phyloP scores from a whole-genome alignment of 495 filamentous ascomycete genomes.

The Penicillium waksmanii region DNA sequence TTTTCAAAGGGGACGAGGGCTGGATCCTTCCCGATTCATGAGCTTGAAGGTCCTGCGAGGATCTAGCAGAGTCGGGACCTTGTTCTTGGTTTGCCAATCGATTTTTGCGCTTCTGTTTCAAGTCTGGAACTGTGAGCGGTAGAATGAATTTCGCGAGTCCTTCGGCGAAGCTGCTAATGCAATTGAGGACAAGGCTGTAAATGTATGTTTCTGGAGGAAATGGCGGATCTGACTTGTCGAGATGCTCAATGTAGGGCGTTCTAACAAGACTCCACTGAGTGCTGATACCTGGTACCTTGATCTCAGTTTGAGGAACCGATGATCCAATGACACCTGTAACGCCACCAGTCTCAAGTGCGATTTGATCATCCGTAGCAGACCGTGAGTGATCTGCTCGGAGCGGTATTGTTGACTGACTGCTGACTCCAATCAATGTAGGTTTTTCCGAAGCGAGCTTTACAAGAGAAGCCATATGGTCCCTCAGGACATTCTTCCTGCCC shows the following conservation, averaged over 20 bases:
- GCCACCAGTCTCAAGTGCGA: conserved; percentile 83
- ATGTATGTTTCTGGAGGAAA: conserved; percentile 87
- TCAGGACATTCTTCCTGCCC: conserved; percentile 74
- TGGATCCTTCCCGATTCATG: conserved; percentile 33
- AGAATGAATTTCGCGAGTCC: conserved; percentile 90
- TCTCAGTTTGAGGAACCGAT: conserved; percentile 65
- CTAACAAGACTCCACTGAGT: conserved; percentile 86
- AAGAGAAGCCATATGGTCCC: conserved; percentile 78
- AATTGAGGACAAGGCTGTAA: conserved; percentile 85
- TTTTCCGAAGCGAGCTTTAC: conserved; percentile 91
- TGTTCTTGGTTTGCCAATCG: conserved; percentile 39
- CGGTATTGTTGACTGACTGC: conserved; percentile 83
- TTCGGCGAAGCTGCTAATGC: conserved; percentile 86
- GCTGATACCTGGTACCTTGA: conserved; percentile 75
- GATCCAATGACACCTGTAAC: conserved; percentile 85
- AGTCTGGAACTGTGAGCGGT: conserved; percentile 76
- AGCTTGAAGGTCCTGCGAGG: conserved; percentile 46
- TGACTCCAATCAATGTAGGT: conserved; percentile 81
- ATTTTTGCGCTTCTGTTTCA: conserved; percentile 57
- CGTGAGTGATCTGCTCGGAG: conserved; percentile 42
- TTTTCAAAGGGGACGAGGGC: conserved; percentile 51
- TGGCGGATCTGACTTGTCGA: conserved; percentile 90
- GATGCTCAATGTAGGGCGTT: conserved; percentile 87
- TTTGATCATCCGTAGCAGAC: conserved; percentile 70
- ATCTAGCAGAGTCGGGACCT: conserved; percentile 40